Evolutionary conservation across 2,329 filamentous ascomycete species (phyloP).

Genomic region (Fusarium solani-melongenae): DNA sequence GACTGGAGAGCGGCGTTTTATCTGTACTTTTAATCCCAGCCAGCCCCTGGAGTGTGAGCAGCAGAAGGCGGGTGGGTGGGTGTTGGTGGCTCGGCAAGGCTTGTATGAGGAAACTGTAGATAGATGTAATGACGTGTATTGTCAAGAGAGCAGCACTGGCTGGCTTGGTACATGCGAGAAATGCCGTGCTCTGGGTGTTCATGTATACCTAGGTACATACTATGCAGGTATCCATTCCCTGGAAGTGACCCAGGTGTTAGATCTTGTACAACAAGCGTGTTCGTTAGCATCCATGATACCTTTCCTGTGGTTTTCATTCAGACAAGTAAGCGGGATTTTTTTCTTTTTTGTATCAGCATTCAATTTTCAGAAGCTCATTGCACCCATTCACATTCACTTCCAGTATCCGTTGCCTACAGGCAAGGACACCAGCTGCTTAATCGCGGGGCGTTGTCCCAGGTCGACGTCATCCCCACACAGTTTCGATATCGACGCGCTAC

Average conservation of each 20-base stretch:
- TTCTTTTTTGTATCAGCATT: background rate
- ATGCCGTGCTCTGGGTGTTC: background rate
- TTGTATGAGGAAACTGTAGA: conserved; percentile 7
- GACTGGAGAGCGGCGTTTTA: conserved; percentile 10
- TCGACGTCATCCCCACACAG: conserved; percentile 20
- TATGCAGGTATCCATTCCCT: background rate
- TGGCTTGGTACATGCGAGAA: background rate
- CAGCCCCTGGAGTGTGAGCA: conserved; percentile 8
- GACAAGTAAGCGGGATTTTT: background rate
- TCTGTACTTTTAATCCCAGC: conserved; percentile 5
- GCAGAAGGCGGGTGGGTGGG: background rate
- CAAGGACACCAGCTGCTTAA: background rate
- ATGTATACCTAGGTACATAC: background rate
- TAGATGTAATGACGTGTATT: conserved; percentile 14
- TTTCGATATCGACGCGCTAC: conserved; percentile 9
- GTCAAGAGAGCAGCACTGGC: background rate
- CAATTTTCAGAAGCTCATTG: background rate
- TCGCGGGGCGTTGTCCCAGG: background rate
- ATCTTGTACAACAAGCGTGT: background rate
- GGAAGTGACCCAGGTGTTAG: background rate
- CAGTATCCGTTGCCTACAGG: too few species aligned
- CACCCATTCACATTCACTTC: background rate
- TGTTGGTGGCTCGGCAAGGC: background rate
- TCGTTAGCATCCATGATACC: background rate
- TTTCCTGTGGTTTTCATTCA: background rate